phyloP scores from a whole-genome alignment of 345 rosid species.

The Citrus australasica region DNA sequence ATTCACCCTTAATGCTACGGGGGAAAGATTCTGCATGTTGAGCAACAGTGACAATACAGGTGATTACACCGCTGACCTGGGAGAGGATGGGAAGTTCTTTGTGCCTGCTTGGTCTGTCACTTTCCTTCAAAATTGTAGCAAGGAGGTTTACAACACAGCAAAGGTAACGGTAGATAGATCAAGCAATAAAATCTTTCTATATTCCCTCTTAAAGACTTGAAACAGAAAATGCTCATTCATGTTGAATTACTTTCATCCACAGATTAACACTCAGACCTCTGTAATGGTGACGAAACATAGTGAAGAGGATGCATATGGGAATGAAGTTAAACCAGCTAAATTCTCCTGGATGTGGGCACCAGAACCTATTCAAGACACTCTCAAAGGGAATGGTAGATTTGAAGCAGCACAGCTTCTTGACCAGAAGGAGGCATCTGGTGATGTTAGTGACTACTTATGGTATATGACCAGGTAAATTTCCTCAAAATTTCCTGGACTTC shows the following conservation, averaged over 20 bases:
- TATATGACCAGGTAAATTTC: slow-evolving; percentile 19
- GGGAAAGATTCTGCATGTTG: neutral
- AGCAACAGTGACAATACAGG: neutral
- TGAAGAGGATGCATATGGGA: neutral
- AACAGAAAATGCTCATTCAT: neutral
- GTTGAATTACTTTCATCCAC: neutral
- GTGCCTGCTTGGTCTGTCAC: slow-evolving; percentile 32
- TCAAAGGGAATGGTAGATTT: neutral
- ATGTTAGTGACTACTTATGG: slow-evolving; percentile 26
- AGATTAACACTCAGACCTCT: slow-evolving; percentile 28
- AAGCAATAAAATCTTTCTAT: too few species aligned
- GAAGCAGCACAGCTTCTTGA: slow-evolving; percentile 20
- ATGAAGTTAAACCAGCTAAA: neutral
- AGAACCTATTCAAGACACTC: neutral
- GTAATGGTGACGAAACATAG: neutral
- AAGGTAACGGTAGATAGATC: slow-evolving; percentile 10
- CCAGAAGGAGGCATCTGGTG: slow-evolving; percentile 26
- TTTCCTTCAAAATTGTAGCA: slow-evolving; percentile 19
- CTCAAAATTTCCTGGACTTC: too few species aligned
- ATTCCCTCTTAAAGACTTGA: neutral
- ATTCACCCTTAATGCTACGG: neutral
- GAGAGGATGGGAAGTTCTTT: neutral
- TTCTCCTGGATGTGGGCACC: slow-evolving; percentile 17
- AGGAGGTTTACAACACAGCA: slow-evolving; percentile 28
- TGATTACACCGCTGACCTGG: neutral